Base-by-base conservation (phyloP, 345 rosid species). In the Psidium guajava region DNA sequence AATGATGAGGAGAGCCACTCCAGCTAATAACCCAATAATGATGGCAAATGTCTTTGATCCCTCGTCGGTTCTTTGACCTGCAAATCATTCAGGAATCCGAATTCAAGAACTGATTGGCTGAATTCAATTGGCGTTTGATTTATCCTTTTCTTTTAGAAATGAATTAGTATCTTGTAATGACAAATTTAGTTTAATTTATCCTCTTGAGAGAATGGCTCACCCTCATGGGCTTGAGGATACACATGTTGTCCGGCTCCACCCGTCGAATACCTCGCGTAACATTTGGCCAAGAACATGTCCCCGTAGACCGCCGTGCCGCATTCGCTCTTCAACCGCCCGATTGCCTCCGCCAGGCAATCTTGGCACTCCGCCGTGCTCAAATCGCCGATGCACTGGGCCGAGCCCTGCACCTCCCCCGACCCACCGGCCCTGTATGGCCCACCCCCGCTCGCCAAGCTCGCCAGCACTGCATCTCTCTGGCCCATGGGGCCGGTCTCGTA, bases 321-420 rank as follows among this genome's bases (percentile, higher is more conserved):
- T 28, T 92, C 94, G 52, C 83, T 94, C 90, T 90, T 97, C 83
- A 97, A 87, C 91, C 94, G 93, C 86, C 90, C 93, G 82, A 96
- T 88, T 0, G 98, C 99, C 80, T 92, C 91, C 40, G 93, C 86
- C 88, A 96, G 69, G 73, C 99, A 97, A 81, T 95, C 99, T 87
- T 92, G 95, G 44, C 99, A 97, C 82, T 96, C 91, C 0, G 83
- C 94, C 0, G 49, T 73, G 58, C 92, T 92, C 83, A 97, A 87
- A 86, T 97, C 99, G 85, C 96, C 96, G 6, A 94, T 91, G 69
- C 99, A 97, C 86, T 97, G 99, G 69, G 97, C 98, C 90, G 89
- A 47, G 21, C 99, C 99, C 90, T 93, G 98, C 83, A 94, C 94
- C 82, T 93, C 91, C 8, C 95, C 95, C 2, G 99, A 92, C 83